Evolutionary conservation across 2,329 filamentous ascomycete genomes (phyloP).

Genomic region (Pseudogymnoascus sp.): DNA sequence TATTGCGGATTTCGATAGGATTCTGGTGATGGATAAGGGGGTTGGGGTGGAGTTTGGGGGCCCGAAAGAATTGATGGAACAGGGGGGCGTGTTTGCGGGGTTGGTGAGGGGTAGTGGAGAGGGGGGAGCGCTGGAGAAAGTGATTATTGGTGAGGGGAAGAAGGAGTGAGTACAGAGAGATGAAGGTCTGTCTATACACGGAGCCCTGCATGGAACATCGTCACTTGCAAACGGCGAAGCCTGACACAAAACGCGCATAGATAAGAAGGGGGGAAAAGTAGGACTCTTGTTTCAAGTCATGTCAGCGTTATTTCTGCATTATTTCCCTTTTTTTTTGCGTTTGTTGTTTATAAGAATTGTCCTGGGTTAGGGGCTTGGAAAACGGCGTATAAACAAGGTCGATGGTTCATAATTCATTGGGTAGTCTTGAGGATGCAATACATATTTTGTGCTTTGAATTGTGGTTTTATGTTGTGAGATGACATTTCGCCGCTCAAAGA

Average conservation of each 20-base stretch:
- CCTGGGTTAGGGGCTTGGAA: neutral
- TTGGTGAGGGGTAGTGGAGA: slow-evolving; percentile 57
- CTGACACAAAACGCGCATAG: neutral
- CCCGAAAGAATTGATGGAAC: slow-evolving; percentile 52
- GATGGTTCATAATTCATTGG: neutral
- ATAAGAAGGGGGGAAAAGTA: neutral
- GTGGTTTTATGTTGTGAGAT: neutral
- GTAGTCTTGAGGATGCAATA: neutral
- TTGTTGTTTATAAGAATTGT: neutral
- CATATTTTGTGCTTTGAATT: neutral
- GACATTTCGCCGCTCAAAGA: no score
- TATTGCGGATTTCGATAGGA: slow-evolving; percentile 67
- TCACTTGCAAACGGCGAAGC: neutral
- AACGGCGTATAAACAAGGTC: neutral
- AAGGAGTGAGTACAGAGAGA: neutral
- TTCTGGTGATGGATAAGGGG: slow-evolving; percentile 62
- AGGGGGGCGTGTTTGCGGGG: slow-evolving; percentile 44
- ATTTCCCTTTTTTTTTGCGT: neutral
- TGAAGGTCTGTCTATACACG: neutral
- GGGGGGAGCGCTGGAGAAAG: slow-evolving; percentile 32
- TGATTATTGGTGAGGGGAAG: slow-evolving; percentile 11
- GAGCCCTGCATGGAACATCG: neutral
- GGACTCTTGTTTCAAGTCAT: neutral
- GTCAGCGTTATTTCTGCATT: neutral
- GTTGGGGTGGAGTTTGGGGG: slow-evolving; percentile 57